Evolutionary conservation across 2,329 filamentous ascomycete genomes (phyloP).

Genomic region (Didymellaceae sp.): DNA sequence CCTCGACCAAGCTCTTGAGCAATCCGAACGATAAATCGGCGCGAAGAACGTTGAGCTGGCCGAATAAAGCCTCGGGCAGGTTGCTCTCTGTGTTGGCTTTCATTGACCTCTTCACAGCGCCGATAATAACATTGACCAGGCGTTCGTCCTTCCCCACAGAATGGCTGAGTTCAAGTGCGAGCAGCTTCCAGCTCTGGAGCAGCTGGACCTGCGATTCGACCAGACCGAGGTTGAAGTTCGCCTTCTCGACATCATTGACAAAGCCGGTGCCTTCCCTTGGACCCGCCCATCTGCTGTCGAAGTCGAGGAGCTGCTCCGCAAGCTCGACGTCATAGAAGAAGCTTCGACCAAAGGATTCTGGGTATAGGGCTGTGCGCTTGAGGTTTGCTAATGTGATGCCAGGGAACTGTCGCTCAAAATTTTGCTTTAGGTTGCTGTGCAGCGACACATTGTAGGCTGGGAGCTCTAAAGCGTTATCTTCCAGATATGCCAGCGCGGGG

Average conservation of each 20-base stretch:
- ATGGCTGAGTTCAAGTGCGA: constrained; percentile 84
- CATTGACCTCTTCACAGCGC: constrained; percentile 79
- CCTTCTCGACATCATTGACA: constrained; percentile 79
- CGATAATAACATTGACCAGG: constrained; percentile 73
- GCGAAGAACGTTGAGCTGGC: constrained; percentile 75
- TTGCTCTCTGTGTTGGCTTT: constrained; percentile 75
- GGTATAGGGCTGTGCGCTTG: constrained; percentile 74
- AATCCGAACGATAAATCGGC: constrained; percentile 83
- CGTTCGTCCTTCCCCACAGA: constrained; percentile 60
- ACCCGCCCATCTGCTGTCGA: constrained; percentile 76
- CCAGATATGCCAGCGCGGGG: constrained; percentile 77
- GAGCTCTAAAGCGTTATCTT: constrained; percentile 78
- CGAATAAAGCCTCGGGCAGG: constrained; percentile 81
- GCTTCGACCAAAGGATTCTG: constrained; percentile 70
- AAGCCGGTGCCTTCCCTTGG: constrained; percentile 70
- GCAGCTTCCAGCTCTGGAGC: constrained; percentile 86
- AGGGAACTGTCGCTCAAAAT: constrained; percentile 79
- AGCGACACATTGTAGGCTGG: constrained; percentile 85
- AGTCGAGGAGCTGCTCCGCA: constrained; percentile 76
- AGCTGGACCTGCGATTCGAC: constrained; percentile 90
- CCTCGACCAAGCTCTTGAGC: constrained; percentile 76
- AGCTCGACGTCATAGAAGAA: constrained; percentile 86
- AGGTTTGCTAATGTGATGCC: constrained; percentile 78
- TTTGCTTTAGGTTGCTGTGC: constrained; percentile 83
- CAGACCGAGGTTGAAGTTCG: constrained; percentile 88